Evolutionary conservation across 345 rosid species (phyloP), one percentile per base, ranked within the genome.

Genomic region (Lagerstroemia speciosa): DNA sequence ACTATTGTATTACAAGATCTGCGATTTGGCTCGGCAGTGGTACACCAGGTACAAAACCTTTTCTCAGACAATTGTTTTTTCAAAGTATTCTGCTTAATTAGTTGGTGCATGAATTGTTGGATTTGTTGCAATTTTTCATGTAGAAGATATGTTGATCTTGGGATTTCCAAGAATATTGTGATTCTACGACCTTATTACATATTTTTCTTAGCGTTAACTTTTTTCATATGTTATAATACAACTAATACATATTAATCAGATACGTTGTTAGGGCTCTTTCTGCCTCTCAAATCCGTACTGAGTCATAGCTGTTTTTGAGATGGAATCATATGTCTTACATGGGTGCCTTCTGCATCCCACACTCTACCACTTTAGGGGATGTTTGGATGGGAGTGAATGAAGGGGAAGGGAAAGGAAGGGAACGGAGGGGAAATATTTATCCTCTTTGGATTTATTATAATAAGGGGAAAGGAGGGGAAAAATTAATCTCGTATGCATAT

Each of bases 21-120:
- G 83, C 62, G 65, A 73, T 89, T 94, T 77, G 79, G 83, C 76
- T 84, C 97, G 8, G 95, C 95, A 48, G 99, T 91, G 31, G 91
- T 94, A 65, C 99, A 94, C 82, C 97, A 94, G 91, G 95, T 86
- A 53, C 72, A 77, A 65, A 38, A 40, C 37, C 58, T 33, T 31
- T 73, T 0, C 38, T 22, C 8, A 7, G 16, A 6, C 16, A 15
- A 17, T 48, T 48, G 0, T 5, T 48, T 48, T 48, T 19, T 48
- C 26, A 2, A 48, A 48, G 19, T n/a, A n/a, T 53, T 53, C 60
- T 53, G 30, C 29, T 2, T 53, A n/a, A 20, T 48, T 20, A 2
- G 2, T 48, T 48, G 53, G n/a, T 16, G 17, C 17, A 20, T 48
- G 53, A 17, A 48, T 8, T 48, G 53, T 48, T 48, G n/a, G 24